phyloP scores from a whole-genome alignment of 495 filamentous ascomycete genomes.

The Parachaetomium inaequale region DNA sequence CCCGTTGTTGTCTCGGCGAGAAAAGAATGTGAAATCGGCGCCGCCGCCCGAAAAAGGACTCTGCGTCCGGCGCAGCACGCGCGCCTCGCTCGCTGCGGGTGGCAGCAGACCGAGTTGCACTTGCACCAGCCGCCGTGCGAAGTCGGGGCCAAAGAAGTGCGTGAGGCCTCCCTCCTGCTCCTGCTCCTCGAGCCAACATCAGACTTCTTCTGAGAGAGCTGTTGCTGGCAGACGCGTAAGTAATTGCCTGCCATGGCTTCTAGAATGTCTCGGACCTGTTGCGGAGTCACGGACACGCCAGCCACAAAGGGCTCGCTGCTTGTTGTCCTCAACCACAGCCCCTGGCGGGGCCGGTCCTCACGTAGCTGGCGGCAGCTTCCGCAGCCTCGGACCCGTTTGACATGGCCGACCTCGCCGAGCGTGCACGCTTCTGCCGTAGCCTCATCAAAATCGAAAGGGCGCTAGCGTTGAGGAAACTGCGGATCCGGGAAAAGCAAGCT shows the following conservation, averaged over 20 bases:
- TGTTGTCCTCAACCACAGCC: neutral
- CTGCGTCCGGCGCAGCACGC: neutral
- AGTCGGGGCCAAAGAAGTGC: neutral
- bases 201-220: neutral
- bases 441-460: neutral
- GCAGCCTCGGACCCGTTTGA: neutral
- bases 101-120: neutral
- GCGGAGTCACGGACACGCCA: neutral
- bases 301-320: neutral
- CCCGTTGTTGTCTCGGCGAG: neutral
- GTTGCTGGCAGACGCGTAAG: neutral
- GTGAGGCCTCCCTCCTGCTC: neutral
- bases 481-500: slow-evolving; percentile 7
- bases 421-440: neutral
- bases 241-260: neutral
- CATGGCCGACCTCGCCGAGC: neutral
- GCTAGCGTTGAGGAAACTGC: neutral
- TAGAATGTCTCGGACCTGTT: neutral
- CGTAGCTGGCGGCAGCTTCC: neutral
- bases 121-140: neutral
- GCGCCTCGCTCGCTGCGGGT: neutral
- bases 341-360: too few species aligned
- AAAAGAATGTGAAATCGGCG: neutral
- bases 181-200: too few species aligned
- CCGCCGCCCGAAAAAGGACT: neutral